These are phyloP conservation scores for Aspergillus udagawae DNA, from an alignment of 2,329 filamentous ascomycete species.

Conservation along the genomic window DNA sequence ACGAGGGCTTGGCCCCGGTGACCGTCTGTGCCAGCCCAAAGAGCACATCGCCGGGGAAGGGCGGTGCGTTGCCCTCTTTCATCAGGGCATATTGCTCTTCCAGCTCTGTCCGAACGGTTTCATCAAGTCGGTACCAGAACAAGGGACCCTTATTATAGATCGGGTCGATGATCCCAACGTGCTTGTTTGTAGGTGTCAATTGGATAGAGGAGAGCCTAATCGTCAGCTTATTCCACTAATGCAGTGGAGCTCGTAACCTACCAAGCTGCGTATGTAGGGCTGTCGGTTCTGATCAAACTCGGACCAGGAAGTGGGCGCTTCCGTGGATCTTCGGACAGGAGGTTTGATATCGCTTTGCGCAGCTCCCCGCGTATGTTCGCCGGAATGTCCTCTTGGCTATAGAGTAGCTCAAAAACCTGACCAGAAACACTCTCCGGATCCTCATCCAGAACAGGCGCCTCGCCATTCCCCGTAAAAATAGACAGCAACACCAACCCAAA, in stretches of 20 bases:
- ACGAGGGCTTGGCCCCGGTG: slow-evolving; percentile 19
- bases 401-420: slow-evolving; percentile 11
- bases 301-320: slow-evolving; percentile 16
- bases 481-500: slow-evolving; percentile 22
- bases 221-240: neutral
- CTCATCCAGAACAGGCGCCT: slow-evolving; percentile 9
- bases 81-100: slow-evolving; percentile 19
- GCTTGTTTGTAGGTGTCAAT: slow-evolving; percentile 3
- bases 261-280: slow-evolving; percentile 19
- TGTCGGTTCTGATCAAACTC: slow-evolving; percentile 17
- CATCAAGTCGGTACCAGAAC: slow-evolving; percentile 25
- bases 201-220: slow-evolving; percentile 19
- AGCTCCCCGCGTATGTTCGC: slow-evolving; percentile 15
- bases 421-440: slow-evolving; percentile 8
- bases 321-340: slow-evolving; percentile 22
- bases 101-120: slow-evolving; percentile 19
- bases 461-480: slow-evolving; percentile 17
- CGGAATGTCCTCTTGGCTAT: slow-evolving; percentile 14
- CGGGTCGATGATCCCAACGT: slow-evolving; percentile 21
- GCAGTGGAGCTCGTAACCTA: slow-evolving; percentile 1
- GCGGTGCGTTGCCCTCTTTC: slow-evolving; percentile 8
- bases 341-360: slow-evolving; percentile 13
- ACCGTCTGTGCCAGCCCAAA: slow-evolving; percentile 25
- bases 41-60: slow-evolving; percentile 20
- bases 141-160: slow-evolving; percentile 25